Evolutionary conservation across 2,329 filamentous ascomycete genomes (phyloP).

Genomic region (Mycosphaerella sp.): DNA sequence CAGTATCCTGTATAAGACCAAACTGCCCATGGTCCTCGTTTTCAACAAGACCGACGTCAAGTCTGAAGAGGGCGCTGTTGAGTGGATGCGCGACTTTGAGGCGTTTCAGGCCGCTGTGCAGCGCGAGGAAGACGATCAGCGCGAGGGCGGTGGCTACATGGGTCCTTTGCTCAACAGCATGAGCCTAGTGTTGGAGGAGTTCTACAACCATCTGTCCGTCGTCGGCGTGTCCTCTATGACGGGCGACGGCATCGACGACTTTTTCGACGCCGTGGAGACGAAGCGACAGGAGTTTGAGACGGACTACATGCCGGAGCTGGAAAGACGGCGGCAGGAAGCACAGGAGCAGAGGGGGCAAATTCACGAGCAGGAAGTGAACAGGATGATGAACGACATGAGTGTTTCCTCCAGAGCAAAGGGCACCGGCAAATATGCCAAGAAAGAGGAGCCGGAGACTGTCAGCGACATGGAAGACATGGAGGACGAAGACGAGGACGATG

Average conservation of each 20-base stretch:
- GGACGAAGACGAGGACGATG: constrained; percentile 42
- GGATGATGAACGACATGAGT: constrained; percentile 91
- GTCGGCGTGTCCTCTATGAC: constrained; percentile 92
- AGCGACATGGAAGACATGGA: constrained; percentile 50
- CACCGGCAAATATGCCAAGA: constrained; percentile 32
- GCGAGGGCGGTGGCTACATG: constrained; percentile 86
- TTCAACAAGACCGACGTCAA: constrained; percentile 99
- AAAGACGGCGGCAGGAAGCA: constrained; percentile 66
- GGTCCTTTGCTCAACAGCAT: constrained; percentile 91
- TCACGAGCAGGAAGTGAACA: constrained; percentile 75
- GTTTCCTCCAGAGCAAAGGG: constrained; percentile 43
- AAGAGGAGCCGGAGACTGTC: constrained; percentile 46
- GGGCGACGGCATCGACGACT: constrained; percentile 83
- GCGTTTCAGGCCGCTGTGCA: constrained; percentile 82
- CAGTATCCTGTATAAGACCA: constrained; percentile 97
- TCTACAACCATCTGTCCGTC: constrained; percentile 88
- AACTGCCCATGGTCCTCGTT: constrained; percentile 95
- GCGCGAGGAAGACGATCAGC: constrained; percentile 70
- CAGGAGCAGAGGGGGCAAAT: constrained; percentile 66
- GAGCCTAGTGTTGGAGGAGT: constrained; percentile 95
- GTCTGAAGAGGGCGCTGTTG: constrained; percentile 80
- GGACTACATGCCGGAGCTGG: constrained; percentile 89
- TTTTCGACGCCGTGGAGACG: constrained; percentile 80
- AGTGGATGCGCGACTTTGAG: constrained; percentile 99
- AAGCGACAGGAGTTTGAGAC: constrained; percentile 83